Base-by-base conservation (phyloP, 2,329 filamentous ascomycete genomes). In the Periglandula ipomoeae region DNA sequence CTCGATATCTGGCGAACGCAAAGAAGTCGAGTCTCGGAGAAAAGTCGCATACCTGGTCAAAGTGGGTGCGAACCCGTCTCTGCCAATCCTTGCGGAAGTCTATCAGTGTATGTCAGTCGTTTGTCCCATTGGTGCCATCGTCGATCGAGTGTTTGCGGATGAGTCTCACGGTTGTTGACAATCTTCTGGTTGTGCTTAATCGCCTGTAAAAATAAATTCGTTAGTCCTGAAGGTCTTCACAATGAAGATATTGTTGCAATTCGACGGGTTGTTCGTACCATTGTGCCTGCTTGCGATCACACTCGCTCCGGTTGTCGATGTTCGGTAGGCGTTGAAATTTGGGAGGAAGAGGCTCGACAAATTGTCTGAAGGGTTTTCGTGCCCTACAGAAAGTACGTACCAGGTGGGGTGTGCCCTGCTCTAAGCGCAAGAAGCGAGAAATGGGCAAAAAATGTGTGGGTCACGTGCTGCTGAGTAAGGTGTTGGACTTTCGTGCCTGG, bases 81-180 rank as follows among this genome's bases (percentile, higher is more conserved):
- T 97, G 90, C 93, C 93, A 98, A 82, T 98, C 90, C 89, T 95
- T 96, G 79, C 89, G 90, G 88, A 95, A 95, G 73, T 96, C 87
- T 93, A 68, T 32, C 60, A 49, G 46, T 54, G 57, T 23, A 52
- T 54, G 63, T 72, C 64, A 74, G 73, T 70, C 62, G 23, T 13
- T 19, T 23, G 44, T 23, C n/a, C 43, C 34, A 23, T 13, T 32
- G 62, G 62, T 55, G 49, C 52, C 50, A 58, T 59, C 54, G 60
- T 62, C 59, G 59, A 47, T 57, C 44, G 53, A 35, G 38, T 24
- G 13, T 44, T 45, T 34, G 34, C 23, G 38, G 30, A 40, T 37
- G 50, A 37, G 42, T 49, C 85, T 79, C 78, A 89, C 85, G 90
- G 84, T 94, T 95, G 83, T 91, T 87, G 72, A 87, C 85, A 75